phyloP scores from a whole-genome alignment of 1,284 basidiomycete species.

The Marasmius fiardii region DNA sequence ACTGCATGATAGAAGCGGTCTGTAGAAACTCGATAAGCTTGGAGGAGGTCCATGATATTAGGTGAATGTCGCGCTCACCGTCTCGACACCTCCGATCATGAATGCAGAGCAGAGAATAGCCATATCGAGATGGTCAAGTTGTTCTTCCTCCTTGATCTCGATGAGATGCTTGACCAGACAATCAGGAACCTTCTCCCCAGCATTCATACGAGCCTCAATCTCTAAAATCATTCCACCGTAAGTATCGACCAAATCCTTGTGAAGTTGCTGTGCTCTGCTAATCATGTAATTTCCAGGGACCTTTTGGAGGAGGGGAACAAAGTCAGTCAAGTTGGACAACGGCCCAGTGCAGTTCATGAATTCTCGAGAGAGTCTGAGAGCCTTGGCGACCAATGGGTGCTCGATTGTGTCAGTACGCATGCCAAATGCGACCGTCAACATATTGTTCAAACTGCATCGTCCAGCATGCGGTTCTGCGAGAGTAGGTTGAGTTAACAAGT shows the following conservation, averaged over 20 bases:
- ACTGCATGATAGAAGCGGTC: constrained; percentile 33
- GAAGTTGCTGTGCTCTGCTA: constrained; percentile 29
- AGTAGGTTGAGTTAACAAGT: too few relatives aligned
- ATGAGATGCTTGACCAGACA: constrained; percentile 36
- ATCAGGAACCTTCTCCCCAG: constrained; percentile 30
- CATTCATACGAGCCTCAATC: constrained; percentile 25
- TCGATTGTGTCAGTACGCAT: too few relatives aligned
- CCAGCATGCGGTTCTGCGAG: too few relatives aligned
- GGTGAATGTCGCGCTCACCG: constrained; percentile 22
- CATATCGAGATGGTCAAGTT: constrained; percentile 35
- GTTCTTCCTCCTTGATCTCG: constrained; percentile 28
- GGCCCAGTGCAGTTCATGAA: constrained; percentile 36
- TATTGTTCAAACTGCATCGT: too few relatives aligned
- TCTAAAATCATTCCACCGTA: constrained; percentile 28
- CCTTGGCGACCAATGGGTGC: too few relatives aligned
- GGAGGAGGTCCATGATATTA: background rate
- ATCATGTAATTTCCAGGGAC: constrained; percentile 27
- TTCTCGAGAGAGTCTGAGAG: constrained; percentile 29
- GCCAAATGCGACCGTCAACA: too few relatives aligned
- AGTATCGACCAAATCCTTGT: constrained; percentile 29
- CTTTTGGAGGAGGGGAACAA: constrained; percentile 32
- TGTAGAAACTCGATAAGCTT: constrained; percentile 9
- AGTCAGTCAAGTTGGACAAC: constrained; percentile 37
- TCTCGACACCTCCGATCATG: constrained; percentile 38
- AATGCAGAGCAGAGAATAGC: constrained; percentile 36